phyloP scores from a whole-genome alignment of 441 rosid species.

The Capsella rubella region DNA sequence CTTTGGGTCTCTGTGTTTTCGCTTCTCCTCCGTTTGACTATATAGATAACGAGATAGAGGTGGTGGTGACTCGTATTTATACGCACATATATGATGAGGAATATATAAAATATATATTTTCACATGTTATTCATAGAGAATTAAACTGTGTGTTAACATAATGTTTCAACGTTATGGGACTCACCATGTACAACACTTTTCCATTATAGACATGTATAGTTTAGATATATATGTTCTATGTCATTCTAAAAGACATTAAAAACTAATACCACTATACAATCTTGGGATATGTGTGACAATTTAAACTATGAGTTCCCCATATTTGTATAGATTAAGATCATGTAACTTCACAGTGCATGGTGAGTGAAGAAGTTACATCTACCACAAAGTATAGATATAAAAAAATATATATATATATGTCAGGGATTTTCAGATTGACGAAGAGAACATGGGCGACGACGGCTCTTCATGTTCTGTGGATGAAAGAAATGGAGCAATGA shows the following conservation, averaged over 20 bases:
- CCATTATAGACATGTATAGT: background rate
- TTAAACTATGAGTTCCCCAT: slow-evolving; percentile 37
- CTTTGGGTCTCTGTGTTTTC: slow-evolving; percentile 52
- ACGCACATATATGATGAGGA: slow-evolving; percentile 4
- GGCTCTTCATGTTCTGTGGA: slow-evolving; percentile 48
- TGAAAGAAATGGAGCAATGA: slow-evolving; percentile 37
- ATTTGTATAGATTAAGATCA: background rate
- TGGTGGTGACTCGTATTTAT: slow-evolving; percentile 36
- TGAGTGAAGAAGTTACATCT: slow-evolving; percentile 13
- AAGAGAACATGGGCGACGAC: slow-evolving; percentile 44
- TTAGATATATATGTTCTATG: background rate
- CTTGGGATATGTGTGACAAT: slow-evolving; percentile 31
- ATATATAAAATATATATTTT: slow-evolving; percentile 26
- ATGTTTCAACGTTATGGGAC: slow-evolving; percentile 43
- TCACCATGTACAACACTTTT: slow-evolving; percentile 40
- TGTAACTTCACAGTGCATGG: slow-evolving; percentile 3
- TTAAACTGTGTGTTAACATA: slow-evolving; percentile 4
- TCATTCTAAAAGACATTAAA: background rate
- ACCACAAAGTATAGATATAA: slow-evolving; percentile 20
- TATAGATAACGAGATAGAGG: slow-evolving; percentile 30
- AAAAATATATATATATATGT: background rate
- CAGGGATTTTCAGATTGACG: slow-evolving; percentile 30
- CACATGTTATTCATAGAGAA: slow-evolving; percentile 25
- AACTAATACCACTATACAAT: slow-evolving; percentile 9
- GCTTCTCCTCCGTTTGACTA: background rate